Evolutionary conservation across 2,329 filamentous ascomycete genomes (phyloP), one percentile per base, ranked within the genome.

Genomic region (Aspergillus pseudoglaucus): DNA sequence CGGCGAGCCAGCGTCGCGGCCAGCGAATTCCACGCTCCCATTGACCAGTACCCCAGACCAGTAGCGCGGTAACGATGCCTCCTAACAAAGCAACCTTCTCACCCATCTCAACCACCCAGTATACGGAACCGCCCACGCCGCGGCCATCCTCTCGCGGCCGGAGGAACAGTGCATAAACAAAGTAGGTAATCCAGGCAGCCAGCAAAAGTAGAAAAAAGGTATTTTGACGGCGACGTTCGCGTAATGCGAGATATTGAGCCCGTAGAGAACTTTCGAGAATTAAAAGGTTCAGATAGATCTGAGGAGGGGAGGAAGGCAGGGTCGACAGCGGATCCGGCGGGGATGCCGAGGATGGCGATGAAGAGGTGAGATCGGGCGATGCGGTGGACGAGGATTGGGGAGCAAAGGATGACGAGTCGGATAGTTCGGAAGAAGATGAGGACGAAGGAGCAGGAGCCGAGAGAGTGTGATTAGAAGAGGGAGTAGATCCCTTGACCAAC

Each of bases 261-360:
- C 93, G 88, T 32, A 98, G 77, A 4, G 90, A 95, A 43, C 89
- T 90, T 69, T 98, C 93, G 68, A 98, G 87, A 60, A 98, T 94
- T 50, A 98, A 81, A 20, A 98, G 85, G 70, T 98, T 98, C 61
- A 98, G 83, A 73, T 98, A 98, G 64, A 98, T 96, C 76, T 95
- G 93, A 47, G 89, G 88, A 41, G 90, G 90, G 14, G 88, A 89
- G 63, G 87, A 91, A n/a, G 90, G 90, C 14, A 91, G 82, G 52
- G 85, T 83, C 59, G 83, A 84, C 53, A 91, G 80, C 23, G 89
- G 88, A 65, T 94, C 89, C 48, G 72, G 68, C 48, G 73, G 66
- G 60, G 58, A 73, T 56, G 54, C 72, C 58, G 54, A 74, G 66
- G 55, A 65, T 57, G 62, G 75, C 71, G 59, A 74, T 14, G 30